These are phyloP conservation scores for Wallacemonas sp. DNA, from an alignment of 208 protist genomes.

Conservation along the genomic window DNA sequence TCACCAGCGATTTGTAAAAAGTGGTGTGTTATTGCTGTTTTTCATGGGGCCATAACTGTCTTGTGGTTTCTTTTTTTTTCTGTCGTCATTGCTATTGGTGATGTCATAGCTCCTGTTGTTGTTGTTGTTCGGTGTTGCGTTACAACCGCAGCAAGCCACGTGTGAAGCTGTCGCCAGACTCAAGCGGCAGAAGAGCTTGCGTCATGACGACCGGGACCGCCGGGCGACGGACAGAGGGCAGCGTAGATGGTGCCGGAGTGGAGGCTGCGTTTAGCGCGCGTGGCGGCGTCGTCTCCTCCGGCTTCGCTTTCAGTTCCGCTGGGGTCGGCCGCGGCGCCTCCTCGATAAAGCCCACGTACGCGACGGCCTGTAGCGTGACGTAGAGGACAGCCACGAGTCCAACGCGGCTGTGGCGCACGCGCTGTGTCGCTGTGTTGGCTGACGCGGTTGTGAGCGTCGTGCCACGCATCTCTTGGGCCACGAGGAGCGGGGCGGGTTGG, in stretches of 20 bases:
- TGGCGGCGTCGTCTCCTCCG: not conserved
- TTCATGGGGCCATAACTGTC: too few species aligned
- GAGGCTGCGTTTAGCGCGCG: not conserved
- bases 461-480: too few species aligned
- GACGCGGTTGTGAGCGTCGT: too few species aligned
- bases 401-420: constrained; percentile 27
- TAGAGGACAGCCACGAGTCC: constrained; percentile 72
- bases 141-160: constrained; percentile 42
- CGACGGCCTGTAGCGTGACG: constrained; percentile 50
- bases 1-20: too few species aligned
- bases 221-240: not conserved
- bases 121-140: not conserved
- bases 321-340: not conserved
- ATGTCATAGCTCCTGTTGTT: too few species aligned
- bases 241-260: too few species aligned
- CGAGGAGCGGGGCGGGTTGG: not conserved
- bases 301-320: too few species aligned
- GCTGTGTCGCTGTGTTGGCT: not conserved
- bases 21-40: too few species aligned
- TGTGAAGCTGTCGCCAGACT: constrained; percentile 42
- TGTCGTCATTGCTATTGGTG: too few species aligned
- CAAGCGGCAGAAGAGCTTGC: constrained; percentile 33
- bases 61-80: not conserved
- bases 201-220: constrained; percentile 1
- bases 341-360: constrained; percentile 48